Base-by-base conservation (phyloP, 2,329 filamentous ascomycete genomes). In the Rhinocladiella mackenziei region DNA sequence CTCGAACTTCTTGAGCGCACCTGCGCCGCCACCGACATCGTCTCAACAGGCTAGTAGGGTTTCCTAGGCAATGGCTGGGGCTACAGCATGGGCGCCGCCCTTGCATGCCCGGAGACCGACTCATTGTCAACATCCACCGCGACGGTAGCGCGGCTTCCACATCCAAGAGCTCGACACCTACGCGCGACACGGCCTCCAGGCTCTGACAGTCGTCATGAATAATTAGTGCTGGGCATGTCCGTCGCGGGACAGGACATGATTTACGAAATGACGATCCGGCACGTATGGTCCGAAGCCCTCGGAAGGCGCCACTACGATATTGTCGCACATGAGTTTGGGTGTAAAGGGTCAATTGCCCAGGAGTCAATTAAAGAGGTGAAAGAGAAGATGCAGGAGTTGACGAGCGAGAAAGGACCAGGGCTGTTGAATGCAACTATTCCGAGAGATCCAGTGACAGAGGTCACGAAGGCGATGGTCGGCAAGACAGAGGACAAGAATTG, bases 21-120 rank as follows among this genome's bases (percentile, higher is more conserved):
- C 61, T 41, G 48, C 9, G 31, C 53, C 11, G 36, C 33, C 15
- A 34, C 38, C 4, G 50, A 11, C 4, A 40, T 55, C 33, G 48
- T 45, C 10, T 19, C 40, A 5, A 61, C 53, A n/a, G 62, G 65
- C 37, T 66, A 71, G 36, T 59, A 73, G 1, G 70, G 70, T 2
- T 71, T 72, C 56, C 58, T 72, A 1, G 69, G 70, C 1, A 72
- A 68, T 44, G 70, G 69, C 3, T 73, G 66, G 59, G 70, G 70
- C 3, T 72, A 72, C 50, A 56, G 61, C 1, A 56, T 73, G 2
- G 70, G 70, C 0, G 66, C 65, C 7, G 68, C 68, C 0, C 53
- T 71, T 2, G 70, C 69, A 0, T 63, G 61, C n/a, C 65, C 64
- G 1, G 50, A n/a, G n/a, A 53, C 9, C 54, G 60, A 4, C 57